Conservation (phyloP, 1,284 basidiomycete species). For the Baeospora myosura region DNA sequence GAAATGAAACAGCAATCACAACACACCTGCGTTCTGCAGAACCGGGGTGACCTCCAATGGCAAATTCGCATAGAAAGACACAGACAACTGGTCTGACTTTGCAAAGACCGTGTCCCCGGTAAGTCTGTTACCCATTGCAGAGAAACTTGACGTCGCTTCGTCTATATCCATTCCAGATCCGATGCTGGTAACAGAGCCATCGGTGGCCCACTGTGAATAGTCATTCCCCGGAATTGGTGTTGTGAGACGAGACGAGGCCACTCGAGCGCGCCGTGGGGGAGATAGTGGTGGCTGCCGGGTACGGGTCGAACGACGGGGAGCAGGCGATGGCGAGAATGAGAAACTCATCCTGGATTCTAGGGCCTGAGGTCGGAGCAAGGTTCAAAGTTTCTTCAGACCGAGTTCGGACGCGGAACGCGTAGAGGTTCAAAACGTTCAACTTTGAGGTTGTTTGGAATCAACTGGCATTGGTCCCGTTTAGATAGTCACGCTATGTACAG, state of each 20-base stretch:
- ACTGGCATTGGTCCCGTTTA: too few relatives aligned
- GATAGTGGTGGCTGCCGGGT: slow-evolving; percentile 32
- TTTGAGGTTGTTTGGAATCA: too few relatives aligned
- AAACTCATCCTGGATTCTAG: too few relatives aligned
- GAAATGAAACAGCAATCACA: not conserved
- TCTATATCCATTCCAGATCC: slow-evolving; percentile 66
- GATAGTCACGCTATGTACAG: too few relatives aligned
- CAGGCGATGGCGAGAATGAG: too few relatives aligned
- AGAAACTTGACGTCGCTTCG: slow-evolving; percentile 31
- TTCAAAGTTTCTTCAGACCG: too few relatives aligned
- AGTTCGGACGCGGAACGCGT: too few relatives aligned
- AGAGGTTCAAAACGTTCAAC: too few relatives aligned
- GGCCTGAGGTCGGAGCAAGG: too few relatives aligned
- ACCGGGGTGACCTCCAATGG: slow-evolving; percentile 70
- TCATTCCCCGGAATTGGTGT: slow-evolving; percentile 23
- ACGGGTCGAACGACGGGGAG: slow-evolving; percentile 38
- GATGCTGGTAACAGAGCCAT: slow-evolving; percentile 32
- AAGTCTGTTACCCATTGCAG: slow-evolving; percentile 28
- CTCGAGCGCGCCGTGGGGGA: slow-evolving; percentile 29
- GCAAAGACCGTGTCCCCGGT: slow-evolving; percentile 52
- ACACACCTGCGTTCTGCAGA: slow-evolving; percentile 57
- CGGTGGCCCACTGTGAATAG: slow-evolving; percentile 3
- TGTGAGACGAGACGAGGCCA: slow-evolving; percentile 25
- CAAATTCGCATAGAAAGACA: slow-evolving; percentile 61
- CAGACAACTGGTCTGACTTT: slow-evolving; percentile 63